phyloP scores from a whole-genome alignment of 768 basidiomycete species.

The Mycena leptocephala region DNA sequence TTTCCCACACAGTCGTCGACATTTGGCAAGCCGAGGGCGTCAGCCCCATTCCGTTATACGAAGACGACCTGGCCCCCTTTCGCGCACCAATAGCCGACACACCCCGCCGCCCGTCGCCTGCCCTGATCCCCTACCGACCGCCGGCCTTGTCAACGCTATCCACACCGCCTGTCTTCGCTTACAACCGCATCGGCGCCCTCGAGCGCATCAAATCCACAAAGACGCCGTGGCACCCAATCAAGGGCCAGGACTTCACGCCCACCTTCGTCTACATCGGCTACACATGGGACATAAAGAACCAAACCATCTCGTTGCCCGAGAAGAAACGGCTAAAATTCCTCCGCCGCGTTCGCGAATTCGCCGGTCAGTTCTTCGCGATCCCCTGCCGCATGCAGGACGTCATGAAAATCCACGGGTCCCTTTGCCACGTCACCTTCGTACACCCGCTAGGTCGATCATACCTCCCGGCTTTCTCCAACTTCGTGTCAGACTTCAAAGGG shows the following conservation, averaged over 20 bases:
- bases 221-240: constrained; percentile 4
- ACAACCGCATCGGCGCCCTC: not conserved
- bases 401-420: constrained; percentile 9
- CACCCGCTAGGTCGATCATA: not conserved
- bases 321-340: constrained; percentile 43
- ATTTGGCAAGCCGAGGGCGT: constrained; percentile 45
- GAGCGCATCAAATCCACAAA: not conserved
- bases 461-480: no score
- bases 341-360: not conserved
- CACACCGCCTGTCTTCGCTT: no score
- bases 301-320: not conserved
- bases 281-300: not conserved
- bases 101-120: no score
- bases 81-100: no score
- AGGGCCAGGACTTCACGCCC: not conserved
- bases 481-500: no score
- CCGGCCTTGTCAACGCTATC: no score
- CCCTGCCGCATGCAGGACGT: not conserved
- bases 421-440: constrained; percentile 17
- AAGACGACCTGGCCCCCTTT: constrained; percentile 50
- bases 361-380: not conserved
- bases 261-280: not conserved
- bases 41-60: constrained; percentile 39
- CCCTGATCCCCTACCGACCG: no score
- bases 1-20: constrained; percentile 46